Evolutionary conservation across 345 rosid species (phyloP).

Genomic region (Reutealis trisperma): DNA sequence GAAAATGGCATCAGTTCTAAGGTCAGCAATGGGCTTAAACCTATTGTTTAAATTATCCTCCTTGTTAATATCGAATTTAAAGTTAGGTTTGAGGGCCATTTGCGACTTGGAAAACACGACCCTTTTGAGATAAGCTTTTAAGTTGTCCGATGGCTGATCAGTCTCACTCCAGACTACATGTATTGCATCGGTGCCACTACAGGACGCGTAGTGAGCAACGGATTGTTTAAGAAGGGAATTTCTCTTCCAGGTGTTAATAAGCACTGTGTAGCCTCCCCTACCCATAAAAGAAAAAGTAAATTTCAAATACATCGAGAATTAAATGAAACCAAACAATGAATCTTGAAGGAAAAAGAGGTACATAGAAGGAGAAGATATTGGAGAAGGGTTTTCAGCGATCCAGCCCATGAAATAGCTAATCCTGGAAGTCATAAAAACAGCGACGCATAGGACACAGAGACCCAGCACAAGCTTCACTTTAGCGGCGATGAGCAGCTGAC

Average conservation of each 20-base stretch:
- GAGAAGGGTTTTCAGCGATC: constrained; percentile 23
- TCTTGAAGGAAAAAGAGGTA: constrained; percentile 2
- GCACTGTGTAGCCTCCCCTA: constrained; percentile 31
- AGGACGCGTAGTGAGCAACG: constrained; percentile 28
- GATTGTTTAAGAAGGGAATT: constrained; percentile 25
- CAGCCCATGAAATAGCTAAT: constrained; percentile 28
- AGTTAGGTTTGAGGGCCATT: not conserved
- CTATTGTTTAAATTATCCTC: constrained; percentile 19
- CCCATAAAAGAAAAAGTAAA: not conserved
- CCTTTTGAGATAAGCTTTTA: constrained; percentile 14
- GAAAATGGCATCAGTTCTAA: constrained; percentile 35
- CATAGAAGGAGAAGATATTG: not conserved
- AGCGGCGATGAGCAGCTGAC: constrained; percentile 14
- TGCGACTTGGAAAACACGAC: constrained; percentile 17
- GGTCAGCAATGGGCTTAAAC: constrained; percentile 25
- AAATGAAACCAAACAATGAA: not conserved
- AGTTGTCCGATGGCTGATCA: constrained; percentile 17
- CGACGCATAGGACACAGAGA: constrained; percentile 19
- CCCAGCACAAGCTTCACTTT: constrained; percentile 23
- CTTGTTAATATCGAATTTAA: constrained; percentile 16
- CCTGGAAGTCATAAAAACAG: constrained; percentile 16
- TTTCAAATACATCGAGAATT: not conserved
- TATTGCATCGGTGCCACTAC: constrained; percentile 18
- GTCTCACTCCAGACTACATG: constrained; percentile 25
- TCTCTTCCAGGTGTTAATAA: constrained; percentile 32